Conservation (phyloP, 805 yeast species). For the Yarrowia sp. region DNA sequence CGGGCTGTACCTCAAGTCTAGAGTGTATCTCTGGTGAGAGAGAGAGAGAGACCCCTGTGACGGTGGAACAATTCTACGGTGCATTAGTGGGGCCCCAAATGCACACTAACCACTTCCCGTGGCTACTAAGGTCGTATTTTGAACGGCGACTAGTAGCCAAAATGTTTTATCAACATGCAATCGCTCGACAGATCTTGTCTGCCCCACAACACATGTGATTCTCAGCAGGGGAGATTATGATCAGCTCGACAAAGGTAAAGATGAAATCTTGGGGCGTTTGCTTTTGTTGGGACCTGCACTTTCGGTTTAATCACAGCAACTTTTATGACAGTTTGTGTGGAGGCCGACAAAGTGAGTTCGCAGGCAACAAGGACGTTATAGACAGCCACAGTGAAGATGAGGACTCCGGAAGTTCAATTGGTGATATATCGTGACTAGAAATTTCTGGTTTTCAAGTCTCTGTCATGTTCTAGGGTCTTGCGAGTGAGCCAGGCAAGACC, state of each 20-base stretch:
- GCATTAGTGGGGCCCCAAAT: not conserved
- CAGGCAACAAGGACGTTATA: no score
- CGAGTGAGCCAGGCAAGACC: no score
- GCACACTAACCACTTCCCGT: not conserved
- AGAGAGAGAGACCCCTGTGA: not conserved
- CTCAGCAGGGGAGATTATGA: not conserved
- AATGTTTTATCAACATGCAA: no score
- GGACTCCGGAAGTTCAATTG: not conserved
- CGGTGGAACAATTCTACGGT: not conserved
- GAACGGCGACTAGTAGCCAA: not conserved
- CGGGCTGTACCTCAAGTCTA: not conserved
- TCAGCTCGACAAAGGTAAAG: not conserved
- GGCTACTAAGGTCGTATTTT: not conserved
- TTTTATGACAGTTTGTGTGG: not conserved
- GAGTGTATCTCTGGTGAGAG: no score
- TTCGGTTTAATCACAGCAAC: not conserved
- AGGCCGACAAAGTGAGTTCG: not conserved
- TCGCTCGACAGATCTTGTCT: no score
- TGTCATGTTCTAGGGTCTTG: no score
- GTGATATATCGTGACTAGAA: no score
- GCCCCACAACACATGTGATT: no score
- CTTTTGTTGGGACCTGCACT: not conserved
- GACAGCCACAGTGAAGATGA: no score
- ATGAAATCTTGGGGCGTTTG: not conserved
- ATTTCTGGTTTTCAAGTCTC: no score